Conservation (phyloP, 192 early-diverging fungal genomes). For the Coemansia sp. region DNA sequence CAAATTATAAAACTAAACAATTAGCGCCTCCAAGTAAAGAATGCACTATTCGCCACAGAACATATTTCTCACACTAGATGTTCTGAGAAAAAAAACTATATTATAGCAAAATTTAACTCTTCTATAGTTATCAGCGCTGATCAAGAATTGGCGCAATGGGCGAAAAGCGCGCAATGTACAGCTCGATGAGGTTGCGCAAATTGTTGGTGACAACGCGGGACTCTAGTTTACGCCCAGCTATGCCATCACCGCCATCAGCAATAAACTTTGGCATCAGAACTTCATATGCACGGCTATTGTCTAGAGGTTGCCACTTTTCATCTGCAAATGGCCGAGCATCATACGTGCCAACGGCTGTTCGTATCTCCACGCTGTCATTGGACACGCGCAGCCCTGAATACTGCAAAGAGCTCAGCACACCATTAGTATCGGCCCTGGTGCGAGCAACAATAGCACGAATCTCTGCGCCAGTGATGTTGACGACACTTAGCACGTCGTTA, state of each 20-base stretch:
- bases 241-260: constrained; percentile 60
- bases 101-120: neutral
- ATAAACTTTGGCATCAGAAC: constrained; percentile 61
- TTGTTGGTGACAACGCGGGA: neutral
- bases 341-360: constrained; percentile 2
- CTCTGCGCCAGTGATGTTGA: constrained; percentile 53
- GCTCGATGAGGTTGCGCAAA: constrained; percentile 20
- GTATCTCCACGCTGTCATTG: constrained; percentile 10
- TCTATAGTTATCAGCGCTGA: constrained; percentile 16
- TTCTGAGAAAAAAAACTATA: too few species aligned
- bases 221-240: constrained; percentile 21
- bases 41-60: too few species aligned
- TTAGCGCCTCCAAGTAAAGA: too few species aligned
- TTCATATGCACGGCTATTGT: constrained; percentile 47
- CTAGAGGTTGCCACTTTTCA: constrained; percentile 40
- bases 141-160: constrained; percentile 32
- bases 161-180: constrained; percentile 33
- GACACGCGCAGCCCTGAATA: constrained; percentile 55
- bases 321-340: constrained; percentile 18
- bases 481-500: constrained; percentile 55
- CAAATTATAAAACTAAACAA: too few species aligned
- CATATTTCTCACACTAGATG: too few species aligned
- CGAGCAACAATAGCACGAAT: constrained; percentile 56
- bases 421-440: constrained; percentile 14
- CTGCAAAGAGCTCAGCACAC: constrained; percentile 59